These are phyloP conservation scores for Colletotrichum chlorophyti DNA, from an alignment of 2,329 filamentous ascomycete species.

Conservation along the genomic window DNA sequence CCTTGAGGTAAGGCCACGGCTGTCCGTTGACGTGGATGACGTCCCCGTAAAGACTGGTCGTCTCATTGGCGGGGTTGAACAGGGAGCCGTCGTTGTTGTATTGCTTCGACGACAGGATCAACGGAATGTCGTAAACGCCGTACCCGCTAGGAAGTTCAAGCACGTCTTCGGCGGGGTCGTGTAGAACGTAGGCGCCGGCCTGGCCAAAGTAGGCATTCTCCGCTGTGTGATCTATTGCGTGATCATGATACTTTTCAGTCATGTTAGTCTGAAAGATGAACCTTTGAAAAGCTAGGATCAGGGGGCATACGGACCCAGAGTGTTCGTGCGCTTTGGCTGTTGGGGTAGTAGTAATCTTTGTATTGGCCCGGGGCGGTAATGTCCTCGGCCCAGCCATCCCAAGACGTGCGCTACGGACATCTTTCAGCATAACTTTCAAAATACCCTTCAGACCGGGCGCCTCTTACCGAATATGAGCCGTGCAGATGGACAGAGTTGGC, in stretches of 20 bases:
- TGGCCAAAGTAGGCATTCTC: slow-evolving; percentile 60
- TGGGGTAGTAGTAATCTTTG: slow-evolving; percentile 65
- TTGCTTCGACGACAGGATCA: slow-evolving; percentile 50
- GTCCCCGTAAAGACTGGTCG: slow-evolving; percentile 55
- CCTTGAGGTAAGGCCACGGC: slow-evolving; percentile 59
- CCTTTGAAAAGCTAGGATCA: no score
- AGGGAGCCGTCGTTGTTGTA: slow-evolving; percentile 54
- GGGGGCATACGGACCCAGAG: no score
- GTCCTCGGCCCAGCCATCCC: slow-evolving; percentile 58
- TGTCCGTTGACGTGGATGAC: slow-evolving; percentile 60
- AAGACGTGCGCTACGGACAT: slow-evolving; percentile 42
- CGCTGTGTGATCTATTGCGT: slow-evolving; percentile 47
- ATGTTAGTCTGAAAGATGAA: no score
- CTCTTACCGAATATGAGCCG: slow-evolving; percentile 48
- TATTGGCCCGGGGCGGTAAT: slow-evolving; percentile 51
- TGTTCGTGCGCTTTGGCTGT: slow-evolving; percentile 52
- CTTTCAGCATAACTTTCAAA: not conserved
- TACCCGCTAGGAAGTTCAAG: slow-evolving; percentile 49
- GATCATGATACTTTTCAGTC: slow-evolving; percentile 58
- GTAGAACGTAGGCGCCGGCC: slow-evolving; percentile 56
- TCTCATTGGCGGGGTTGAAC: slow-evolving; percentile 43
- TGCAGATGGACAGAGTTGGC: slow-evolving; percentile 55
- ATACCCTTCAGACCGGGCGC: no score
- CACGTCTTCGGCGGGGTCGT: slow-evolving; percentile 49
- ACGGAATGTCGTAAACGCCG: slow-evolving; percentile 52